Conservation (phyloP, 257 asterid genomes). For the Lycium ferocissimum region DNA sequence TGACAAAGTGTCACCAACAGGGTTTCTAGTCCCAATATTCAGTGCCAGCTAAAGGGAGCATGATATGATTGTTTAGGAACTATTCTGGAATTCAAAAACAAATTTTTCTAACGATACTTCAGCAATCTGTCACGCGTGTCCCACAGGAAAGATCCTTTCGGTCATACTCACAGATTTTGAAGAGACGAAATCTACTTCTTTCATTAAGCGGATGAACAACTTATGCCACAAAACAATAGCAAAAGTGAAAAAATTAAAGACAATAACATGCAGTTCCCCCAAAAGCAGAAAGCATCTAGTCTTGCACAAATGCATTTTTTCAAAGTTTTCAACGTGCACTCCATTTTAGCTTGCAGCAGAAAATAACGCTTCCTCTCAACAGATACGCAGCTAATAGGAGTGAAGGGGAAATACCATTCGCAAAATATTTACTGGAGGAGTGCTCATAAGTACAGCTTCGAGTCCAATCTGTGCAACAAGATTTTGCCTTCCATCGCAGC, state of each 20-base stretch:
- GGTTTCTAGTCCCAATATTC: neutral
- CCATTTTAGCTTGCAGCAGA: conserved; percentile 25
- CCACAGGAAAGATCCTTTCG: neutral
- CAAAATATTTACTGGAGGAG: conserved; percentile 67
- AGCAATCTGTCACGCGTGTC: neutral
- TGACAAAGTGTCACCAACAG: neutral
- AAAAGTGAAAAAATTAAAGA: neutral
- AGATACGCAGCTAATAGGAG: conserved; percentile 26
- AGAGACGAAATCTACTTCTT: neutral
- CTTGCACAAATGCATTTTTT: neutral
- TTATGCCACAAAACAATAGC: neutral
- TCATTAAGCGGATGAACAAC: neutral
- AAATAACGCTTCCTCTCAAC: conserved; percentile 16
- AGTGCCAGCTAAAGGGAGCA: conserved; percentile 11
- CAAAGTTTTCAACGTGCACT: neutral
- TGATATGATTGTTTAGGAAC: neutral
- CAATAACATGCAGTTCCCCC: neutral
- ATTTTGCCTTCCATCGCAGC: conserved; percentile 48
- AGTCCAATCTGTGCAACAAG: conserved; percentile 65
- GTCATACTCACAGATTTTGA: neutral
- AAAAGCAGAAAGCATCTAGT: neutral
- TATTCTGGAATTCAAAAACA: conserved; percentile 17
- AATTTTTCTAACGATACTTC: neutral
- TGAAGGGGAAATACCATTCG: conserved; percentile 57
- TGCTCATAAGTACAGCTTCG: conserved; percentile 73